Evolutionary conservation across 192 early-diverging fungal species (phyloP).

Genomic region (Spizellomyces sp.): DNA sequence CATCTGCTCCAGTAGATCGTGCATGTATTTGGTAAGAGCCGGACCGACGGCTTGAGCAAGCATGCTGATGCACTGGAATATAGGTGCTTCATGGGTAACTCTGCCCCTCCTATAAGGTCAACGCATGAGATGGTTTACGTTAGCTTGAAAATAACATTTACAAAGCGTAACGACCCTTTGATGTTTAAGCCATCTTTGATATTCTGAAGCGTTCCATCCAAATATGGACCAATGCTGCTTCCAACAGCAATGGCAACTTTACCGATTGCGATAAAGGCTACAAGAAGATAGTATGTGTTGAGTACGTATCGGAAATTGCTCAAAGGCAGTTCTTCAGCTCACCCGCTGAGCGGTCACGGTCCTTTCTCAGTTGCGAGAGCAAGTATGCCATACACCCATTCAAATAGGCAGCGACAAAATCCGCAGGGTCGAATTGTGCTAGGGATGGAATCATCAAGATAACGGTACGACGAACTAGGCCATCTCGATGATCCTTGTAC

Average conservation of each 20-base stretch:
- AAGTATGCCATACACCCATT: slow-evolving; percentile 74
- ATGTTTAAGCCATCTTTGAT: slow-evolving; percentile 74
- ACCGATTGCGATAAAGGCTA: slow-evolving; percentile 85
- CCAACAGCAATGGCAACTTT: slow-evolving; percentile 79
- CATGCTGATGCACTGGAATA: slow-evolving; percentile 86
- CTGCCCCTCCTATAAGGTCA: not conserved
- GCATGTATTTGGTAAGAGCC: slow-evolving; percentile 83
- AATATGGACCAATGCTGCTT: slow-evolving; percentile 74
- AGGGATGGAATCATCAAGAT: slow-evolving; percentile 81
- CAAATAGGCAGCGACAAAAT: slow-evolving; percentile 70
- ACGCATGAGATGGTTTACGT: not conserved
- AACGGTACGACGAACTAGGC: slow-evolving; percentile 77
- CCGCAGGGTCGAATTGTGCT: slow-evolving; percentile 74
- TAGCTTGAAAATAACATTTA: not conserved
- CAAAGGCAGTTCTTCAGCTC: not conserved
- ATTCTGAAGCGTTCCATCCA: slow-evolving; percentile 74
- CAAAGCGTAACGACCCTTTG: slow-evolving; percentile 56
- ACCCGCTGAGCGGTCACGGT: slow-evolving; percentile 65
- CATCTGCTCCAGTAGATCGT: slow-evolving; percentile 88
- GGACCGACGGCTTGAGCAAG: slow-evolving; percentile 89
- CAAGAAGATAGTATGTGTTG: slow-evolving; percentile 7
- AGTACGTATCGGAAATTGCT: not conserved
- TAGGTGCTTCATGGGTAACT: slow-evolving; percentile 30
- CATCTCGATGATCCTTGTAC: slow-evolving; percentile 78
- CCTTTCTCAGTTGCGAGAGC: slow-evolving; percentile 69